A percentile compares a stretch with the other conserved stretches of the same genome.
Conservation (phyloP, 106 monocot genomes). For the Phalaenopsis aphrodite region DNA sequence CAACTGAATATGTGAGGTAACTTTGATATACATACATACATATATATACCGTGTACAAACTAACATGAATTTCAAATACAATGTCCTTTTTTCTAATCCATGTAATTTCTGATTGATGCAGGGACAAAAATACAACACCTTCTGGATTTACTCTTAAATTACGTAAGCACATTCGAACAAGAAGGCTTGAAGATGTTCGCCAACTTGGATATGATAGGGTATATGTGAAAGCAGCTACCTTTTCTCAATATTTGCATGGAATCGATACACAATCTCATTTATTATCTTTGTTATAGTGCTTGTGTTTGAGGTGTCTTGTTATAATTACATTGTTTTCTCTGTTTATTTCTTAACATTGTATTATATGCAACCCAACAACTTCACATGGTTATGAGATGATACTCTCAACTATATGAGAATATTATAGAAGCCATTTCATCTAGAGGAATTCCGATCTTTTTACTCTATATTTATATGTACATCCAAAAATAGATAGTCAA, state of each 20-base stretch:
- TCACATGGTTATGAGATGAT: neutral
- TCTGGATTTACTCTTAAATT: constrained; percentile 97
- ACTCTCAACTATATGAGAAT: neutral
- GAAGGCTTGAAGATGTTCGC: constrained; percentile 91
- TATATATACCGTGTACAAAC: neutral
- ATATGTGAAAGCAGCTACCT: constrained; percentile 10
- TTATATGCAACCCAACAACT: constrained; percentile 1
- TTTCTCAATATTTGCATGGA: neutral
- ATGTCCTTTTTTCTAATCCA: neutral
- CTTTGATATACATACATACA: constrained; percentile 5
- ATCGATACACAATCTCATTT: neutral
- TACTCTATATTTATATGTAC: neutral
- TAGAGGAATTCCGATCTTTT: too few species aligned
- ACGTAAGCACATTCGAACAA: constrained; percentile 85
- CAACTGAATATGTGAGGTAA: constrained; percentile 79
- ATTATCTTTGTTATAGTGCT: neutral
- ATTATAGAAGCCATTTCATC: neutral
- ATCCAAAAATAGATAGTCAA: too few species aligned
- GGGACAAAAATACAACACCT: constrained; percentile 93
- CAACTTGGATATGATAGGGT: constrained; percentile 99
- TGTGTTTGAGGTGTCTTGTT: neutral
- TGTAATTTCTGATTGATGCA: constrained; percentile 18
- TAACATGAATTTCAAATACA: neutral
- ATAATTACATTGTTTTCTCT: neutral
- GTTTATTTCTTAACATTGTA: neutral